phyloP scores from a whole-genome alignment of 176 grass and related monocot species.

The Triticum dicoccoides region DNA sequence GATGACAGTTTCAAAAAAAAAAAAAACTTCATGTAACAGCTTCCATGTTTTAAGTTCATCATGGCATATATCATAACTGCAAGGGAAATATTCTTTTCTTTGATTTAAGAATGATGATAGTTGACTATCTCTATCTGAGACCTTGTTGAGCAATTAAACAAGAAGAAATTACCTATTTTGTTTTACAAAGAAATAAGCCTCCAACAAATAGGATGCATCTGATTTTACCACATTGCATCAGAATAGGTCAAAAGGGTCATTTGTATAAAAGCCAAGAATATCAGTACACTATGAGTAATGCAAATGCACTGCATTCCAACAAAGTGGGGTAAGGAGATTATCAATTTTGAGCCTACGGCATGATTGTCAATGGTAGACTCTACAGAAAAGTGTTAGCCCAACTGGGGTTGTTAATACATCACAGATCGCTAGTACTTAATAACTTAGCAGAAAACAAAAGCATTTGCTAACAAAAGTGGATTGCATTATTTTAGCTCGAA shows the following conservation, averaged over 20 bases:
- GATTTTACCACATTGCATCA: constrained; percentile 2
- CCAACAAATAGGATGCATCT: background rate
- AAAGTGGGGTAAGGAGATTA: background rate
- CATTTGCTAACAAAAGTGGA: background rate
- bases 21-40: background rate
- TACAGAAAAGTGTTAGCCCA: background rate
- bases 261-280: background rate
- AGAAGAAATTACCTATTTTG: background rate
- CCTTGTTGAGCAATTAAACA: background rate
- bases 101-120: background rate
- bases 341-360: constrained; percentile 4
- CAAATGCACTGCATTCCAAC: background rate
- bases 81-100: background rate
- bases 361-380: constrained; percentile 4
- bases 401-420: background rate
- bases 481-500: background rate
- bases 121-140: background rate
- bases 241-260: background rate
- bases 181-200: background rate
- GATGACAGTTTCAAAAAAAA: too few relatives aligned
- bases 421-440: background rate
- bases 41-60: constrained; percentile 17
- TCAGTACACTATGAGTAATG: background rate
- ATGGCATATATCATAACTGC: background rate
- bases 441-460: background rate